Percentiles rank a stretch among this genome's conserved stretches.
Evolutionary conservation across 257 asterid genomes (phyloP).

Genomic region (Jaltomata sinuosa): DNA sequence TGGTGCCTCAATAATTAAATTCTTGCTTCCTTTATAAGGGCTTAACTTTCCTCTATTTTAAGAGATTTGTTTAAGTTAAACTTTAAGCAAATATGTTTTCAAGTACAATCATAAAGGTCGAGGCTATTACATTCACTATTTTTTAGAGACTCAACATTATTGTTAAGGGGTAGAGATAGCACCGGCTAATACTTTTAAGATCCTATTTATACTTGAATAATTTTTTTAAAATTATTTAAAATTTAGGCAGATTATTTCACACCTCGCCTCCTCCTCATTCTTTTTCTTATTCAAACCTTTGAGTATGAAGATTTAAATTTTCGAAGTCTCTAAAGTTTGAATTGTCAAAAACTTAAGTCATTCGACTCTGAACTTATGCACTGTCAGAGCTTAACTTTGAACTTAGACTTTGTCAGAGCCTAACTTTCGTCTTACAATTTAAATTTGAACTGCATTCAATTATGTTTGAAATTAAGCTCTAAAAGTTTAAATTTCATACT

Average conservation of each 20-base stretch:
- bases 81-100: background rate
- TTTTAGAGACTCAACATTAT: background rate
- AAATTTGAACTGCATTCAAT: background rate
- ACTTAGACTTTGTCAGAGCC: background rate
- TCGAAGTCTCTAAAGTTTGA: background rate
- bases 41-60: background rate
- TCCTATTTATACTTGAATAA: background rate
- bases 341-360: background rate
- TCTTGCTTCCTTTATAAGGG: background rate
- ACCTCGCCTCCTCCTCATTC: background rate
- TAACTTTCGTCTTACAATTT: fast-evolving
- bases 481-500: background rate
- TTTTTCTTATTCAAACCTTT: background rate
- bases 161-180: background rate
- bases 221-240: background rate
- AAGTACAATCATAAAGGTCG: background rate
- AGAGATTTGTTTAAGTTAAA: background rate
- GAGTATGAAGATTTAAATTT: background rate
- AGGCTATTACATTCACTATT: background rate
- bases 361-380: background rate
- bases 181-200: background rate
- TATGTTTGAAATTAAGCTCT: background rate
- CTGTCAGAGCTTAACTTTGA: background rate
- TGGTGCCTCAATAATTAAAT: background rate
- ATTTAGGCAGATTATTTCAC: background rate